Conservation (phyloP, 192 early-diverging fungal genomes). For the Obelidium mucronatum region DNA sequence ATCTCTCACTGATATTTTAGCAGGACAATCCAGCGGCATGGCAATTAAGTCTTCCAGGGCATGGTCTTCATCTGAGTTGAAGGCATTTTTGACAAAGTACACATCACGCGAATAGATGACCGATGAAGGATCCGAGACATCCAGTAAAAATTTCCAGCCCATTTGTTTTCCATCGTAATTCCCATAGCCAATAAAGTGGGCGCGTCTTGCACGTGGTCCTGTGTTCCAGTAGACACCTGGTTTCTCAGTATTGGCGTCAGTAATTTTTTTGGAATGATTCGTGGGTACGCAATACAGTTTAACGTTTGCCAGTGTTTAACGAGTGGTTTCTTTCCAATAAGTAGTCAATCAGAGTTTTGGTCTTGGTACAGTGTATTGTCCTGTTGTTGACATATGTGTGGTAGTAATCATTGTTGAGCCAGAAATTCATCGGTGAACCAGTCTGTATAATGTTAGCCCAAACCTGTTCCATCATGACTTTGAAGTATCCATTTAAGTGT, state of each 20-base stretch:
- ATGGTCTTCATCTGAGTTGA: not conserved
- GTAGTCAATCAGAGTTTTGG: not conserved
- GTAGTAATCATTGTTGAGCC: not conserved
- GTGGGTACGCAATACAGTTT: not conserved
- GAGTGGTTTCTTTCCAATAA: not conserved
- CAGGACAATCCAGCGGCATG: too few species aligned
- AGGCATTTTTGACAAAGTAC: not conserved
- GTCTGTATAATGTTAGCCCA: not conserved
- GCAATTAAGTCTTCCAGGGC: too few species aligned
- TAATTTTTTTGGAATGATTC: not conserved
- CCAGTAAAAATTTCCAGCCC: not conserved
- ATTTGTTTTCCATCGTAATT: not conserved
- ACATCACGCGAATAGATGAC: not conserved
- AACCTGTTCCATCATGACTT: not conserved
- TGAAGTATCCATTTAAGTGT: not conserved
- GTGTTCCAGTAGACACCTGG: not conserved
- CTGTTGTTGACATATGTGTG: not conserved
- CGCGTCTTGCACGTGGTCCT: not conserved
- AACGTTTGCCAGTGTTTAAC: not conserved
- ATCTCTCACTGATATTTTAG: too few species aligned
- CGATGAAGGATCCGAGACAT: not conserved
- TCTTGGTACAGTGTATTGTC: not conserved
- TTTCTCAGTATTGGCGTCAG: not conserved
- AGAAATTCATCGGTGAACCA: not conserved
- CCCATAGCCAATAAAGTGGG: not conserved